phyloP scores from a whole-genome alignment of 495 filamentous ascomycete species.

The Arthonia radiata region DNA sequence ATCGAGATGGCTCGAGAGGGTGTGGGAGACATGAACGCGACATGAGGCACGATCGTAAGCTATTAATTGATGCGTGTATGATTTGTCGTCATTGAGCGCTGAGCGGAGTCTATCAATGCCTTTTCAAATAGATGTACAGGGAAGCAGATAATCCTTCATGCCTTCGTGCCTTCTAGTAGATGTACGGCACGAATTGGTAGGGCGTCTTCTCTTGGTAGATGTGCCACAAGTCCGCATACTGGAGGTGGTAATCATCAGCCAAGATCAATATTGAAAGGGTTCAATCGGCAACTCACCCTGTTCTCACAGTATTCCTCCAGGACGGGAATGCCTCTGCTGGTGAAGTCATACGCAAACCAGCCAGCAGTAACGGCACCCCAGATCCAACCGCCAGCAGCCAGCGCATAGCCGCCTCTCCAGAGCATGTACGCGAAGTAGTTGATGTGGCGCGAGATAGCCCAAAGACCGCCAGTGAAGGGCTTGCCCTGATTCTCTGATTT shows the following conservation, averaged over 20 bases:
- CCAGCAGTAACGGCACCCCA: slow-evolving; percentile 14
- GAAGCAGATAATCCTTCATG: no score
- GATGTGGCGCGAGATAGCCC: slow-evolving; percentile 27
- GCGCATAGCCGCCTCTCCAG: slow-evolving; percentile 26
- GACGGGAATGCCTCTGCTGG: slow-evolving; percentile 17
- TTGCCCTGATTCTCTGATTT: slow-evolving; percentile 26
- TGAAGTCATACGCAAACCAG: slow-evolving; percentile 22
- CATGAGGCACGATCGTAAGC: no score
- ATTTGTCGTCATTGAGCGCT: no score
- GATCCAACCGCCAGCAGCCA: slow-evolving; percentile 22
- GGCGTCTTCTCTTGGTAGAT: slow-evolving; percentile 7
- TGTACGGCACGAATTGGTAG: slow-evolving; percentile 9
- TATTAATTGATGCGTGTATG: no score
- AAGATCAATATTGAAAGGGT: background rate
- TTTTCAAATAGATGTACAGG: no score
- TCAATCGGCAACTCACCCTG: slow-evolving; percentile 8
- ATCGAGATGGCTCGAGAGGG: no score
- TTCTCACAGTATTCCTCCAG: slow-evolving; percentile 25
- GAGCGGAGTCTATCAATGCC: no score
- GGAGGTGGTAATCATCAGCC: slow-evolving; percentile 5
- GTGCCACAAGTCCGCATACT: slow-evolving; percentile 9
- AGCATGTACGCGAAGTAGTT: slow-evolving; percentile 33
- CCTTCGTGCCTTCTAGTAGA: no score
- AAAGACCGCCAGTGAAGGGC: slow-evolving; percentile 26
- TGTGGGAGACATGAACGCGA: no score